Base-by-base conservation (phyloP, 1,284 basidiomycete species). In the Pseudomicrostroma phylloplanum region DNA sequence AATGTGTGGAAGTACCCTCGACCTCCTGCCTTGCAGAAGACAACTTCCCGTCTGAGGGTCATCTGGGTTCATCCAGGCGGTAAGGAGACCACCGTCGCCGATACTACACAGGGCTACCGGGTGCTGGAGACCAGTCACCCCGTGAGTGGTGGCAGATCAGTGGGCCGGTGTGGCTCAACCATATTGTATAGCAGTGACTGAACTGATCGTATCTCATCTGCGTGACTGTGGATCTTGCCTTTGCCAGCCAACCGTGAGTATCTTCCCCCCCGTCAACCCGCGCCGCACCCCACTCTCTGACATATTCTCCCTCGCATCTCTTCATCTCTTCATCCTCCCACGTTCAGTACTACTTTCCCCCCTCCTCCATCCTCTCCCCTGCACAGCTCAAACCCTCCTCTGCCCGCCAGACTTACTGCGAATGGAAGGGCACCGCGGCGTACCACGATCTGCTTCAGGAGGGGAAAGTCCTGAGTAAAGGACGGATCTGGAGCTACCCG, bases 121-220 rank as follows among this genome's bases (percentile, higher is more conserved):
- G 74, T 77, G 0, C 66, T 76, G 53, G 76, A 77, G 63, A 76
- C 76, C 1, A 71, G 68, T 13, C 75, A 77, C 49, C 75, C 75
- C 25, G 72, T 73, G 4, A 56, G 46, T 26, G 30, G 30, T 9
- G 30, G 30, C 4, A n/a, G n/a, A n/a, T n/a, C n/a, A n/a, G n/a
- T 46, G 42, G n/a, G 42, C 12, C n/a, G n/a, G 41, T 30, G 15
- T 12, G 9, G 26, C 11, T 11, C 13, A n/a, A 36, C 13, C 23
- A 56, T 17, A 56, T 41, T 19, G 40, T 21, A 30, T 48, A 41
- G 7, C 23, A 11, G 43, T n/a, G 26, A 42, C 39, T 21, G 39
- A 11, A 26, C 25, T 48, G 46, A 48, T 23, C 46, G 23, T 48
- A 48, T 48, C 46, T 48, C n/a, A 48, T n/a, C 23, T 7, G n/a